phyloP scores from a whole-genome alignment of 768 basidiomycete genomes.

The Rhizopogon vulgaris region DNA sequence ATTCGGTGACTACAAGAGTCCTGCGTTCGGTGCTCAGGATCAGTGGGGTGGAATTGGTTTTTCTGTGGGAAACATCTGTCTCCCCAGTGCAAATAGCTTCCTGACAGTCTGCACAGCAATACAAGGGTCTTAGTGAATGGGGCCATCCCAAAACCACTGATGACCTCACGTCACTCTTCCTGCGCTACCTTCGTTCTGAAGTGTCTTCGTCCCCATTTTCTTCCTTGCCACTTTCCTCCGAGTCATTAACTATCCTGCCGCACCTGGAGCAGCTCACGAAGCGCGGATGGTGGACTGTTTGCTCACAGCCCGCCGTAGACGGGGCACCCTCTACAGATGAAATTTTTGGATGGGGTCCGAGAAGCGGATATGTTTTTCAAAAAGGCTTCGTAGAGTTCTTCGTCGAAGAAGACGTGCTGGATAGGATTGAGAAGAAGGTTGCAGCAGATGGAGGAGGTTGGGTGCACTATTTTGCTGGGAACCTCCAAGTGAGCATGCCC shows the following conservation, averaged over 20 bases:
- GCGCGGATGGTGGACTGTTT: slow-evolving; percentile 91
- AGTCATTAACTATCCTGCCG: slow-evolving; percentile 75
- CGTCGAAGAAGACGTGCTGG: slow-evolving; percentile 54
- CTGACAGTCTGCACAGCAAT: slow-evolving; percentile 36
- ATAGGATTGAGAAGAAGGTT: slow-evolving; percentile 52
- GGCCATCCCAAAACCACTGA: slow-evolving; percentile 52
- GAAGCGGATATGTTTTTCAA: slow-evolving; percentile 91
- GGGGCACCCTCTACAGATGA: slow-evolving; percentile 68
- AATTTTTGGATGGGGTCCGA: slow-evolving; percentile 90
- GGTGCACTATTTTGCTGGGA: slow-evolving; percentile 86
- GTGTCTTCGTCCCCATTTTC: slow-evolving; percentile 86
- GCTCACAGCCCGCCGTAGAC: slow-evolving; percentile 92
- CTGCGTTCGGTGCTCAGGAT: slow-evolving; percentile 82
- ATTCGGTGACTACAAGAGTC: slow-evolving; percentile 96
- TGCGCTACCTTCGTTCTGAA: slow-evolving; percentile 69
- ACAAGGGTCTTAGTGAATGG: slow-evolving; percentile 66
- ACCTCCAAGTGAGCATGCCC: slow-evolving; percentile 49
- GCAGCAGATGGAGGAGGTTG: slow-evolving; percentile 48
- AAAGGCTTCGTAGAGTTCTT: slow-evolving; percentile 99
- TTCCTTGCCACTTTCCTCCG: slow-evolving; percentile 68
- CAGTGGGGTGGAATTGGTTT: slow-evolving; percentile 70
- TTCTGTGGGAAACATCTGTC: slow-evolving; percentile 34
- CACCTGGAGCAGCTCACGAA: slow-evolving; percentile 73
- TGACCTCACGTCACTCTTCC: slow-evolving; percentile 77
- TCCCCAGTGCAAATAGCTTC: not conserved